Evolutionary conservation across 805 yeast genomes (phyloP).

Genomic region (Lipomyces lipofer): DNA sequence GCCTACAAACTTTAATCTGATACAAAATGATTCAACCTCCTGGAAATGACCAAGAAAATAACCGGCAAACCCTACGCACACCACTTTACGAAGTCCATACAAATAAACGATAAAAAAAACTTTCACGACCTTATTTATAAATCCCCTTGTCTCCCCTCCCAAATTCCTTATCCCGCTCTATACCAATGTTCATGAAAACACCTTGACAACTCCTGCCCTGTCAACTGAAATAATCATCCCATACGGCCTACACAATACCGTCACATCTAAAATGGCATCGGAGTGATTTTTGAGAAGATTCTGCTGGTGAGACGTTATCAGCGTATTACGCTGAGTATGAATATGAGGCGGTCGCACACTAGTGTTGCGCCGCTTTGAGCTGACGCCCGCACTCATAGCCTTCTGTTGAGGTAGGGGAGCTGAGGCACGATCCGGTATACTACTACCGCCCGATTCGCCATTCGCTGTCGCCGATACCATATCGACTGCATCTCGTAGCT

Average conservation of each 20-base stretch:
- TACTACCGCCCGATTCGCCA: conserved; percentile 41
- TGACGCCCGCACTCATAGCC: conserved; percentile 46
- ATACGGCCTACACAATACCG: conserved; percentile 50
- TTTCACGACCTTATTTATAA: too few relatives aligned
- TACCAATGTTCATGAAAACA: conserved; percentile 45
- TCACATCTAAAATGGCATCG: conserved; percentile 54
- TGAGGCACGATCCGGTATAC: conserved; percentile 31
- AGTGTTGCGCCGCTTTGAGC: conserved; percentile 19
- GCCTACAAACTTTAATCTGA: too few relatives aligned
- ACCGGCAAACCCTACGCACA: too few relatives aligned
- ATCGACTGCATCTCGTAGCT: conserved; percentile 29
- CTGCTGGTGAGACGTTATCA: conserved; percentile 48
- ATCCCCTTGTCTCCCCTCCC: too few relatives aligned
- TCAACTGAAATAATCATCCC: conserved; percentile 67
- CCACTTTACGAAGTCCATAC: too few relatives aligned
- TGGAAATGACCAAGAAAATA: too few relatives aligned
- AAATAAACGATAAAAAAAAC: too few relatives aligned
- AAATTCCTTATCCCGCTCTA: too few relatives aligned
- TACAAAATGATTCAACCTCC: not conserved
- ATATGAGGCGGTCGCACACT: conserved; percentile 8
- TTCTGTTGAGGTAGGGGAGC: conserved; percentile 4
- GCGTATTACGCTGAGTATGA: conserved; percentile 37
- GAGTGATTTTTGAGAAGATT: conserved; percentile 49
- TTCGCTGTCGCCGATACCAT: conserved; percentile 30
- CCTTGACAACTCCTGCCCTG: conserved; percentile 62